Evolutionary conservation across 2,329 filamentous ascomycete genomes (phyloP), one percentile per base, ranked within the genome.

Genomic region (Cercospora berteroae): DNA sequence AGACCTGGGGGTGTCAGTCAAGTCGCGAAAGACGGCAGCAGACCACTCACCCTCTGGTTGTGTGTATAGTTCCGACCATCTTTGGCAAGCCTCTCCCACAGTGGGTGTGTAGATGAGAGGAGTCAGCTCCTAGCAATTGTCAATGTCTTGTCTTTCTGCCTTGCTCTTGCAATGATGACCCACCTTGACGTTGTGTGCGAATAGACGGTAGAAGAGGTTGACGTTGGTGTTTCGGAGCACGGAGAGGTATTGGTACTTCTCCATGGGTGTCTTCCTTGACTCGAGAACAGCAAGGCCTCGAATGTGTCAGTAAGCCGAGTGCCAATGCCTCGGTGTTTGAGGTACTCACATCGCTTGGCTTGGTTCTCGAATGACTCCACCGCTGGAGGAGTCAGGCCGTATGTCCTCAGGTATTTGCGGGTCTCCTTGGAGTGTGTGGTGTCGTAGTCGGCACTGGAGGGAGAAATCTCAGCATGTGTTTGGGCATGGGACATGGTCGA

Each of bases 41-140:
- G 62, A 63, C 59, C 74, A 18, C 79, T 73, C 71, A 83, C 91
- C 93, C 85, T 98, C 95, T 23, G 95, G 94, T 73, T 94, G 91
- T 68, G 94, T 96, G 84, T 96, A 98, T 74, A 98, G 88, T 75
- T 94, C 93, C 44, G 94, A 97, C 88, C 96, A 99, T 81, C 94
- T 90, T 78, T 97, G 85, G 83, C 95, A 99, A 73, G 96, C 95
- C 79, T 98, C 94, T 76, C 95, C 95, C 75, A 99, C 93, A 76
- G 91, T 94, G 56, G 92, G 92, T 18, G 92, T 95, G 83, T 95
- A 95, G 75, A 95, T 92, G 71, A 94, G 83, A 59, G 92, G 92
- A 82, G 93, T 94, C 73, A 94, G 83, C 75, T 93, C 90, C 81
- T 90, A 84, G 13, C 10, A 9, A 10, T 36, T 48, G 65, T 72